These are phyloP conservation scores for Capsella rubella DNA, from an alignment of 441 rosid genomes.

Conservation along the genomic window DNA sequence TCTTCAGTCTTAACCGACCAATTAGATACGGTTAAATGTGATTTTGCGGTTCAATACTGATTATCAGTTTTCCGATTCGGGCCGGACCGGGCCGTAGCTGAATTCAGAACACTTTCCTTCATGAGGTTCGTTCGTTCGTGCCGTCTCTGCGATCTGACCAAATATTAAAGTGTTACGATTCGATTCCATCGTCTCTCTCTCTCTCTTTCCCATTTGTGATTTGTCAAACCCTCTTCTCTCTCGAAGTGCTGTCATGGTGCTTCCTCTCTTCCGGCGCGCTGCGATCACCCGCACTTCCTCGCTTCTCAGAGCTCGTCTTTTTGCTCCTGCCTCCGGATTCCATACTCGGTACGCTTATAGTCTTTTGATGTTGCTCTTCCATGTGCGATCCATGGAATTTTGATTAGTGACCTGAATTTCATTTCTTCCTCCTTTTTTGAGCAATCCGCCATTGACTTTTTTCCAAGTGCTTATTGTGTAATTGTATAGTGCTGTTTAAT, in stretches of 20 bases:
- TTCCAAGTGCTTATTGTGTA: slow-evolving; percentile 11
- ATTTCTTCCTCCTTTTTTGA: neutral
- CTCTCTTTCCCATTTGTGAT: slow-evolving; percentile 28
- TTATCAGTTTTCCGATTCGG: neutral
- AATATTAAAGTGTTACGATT: neutral
- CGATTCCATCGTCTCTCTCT: slow-evolving; percentile 26
- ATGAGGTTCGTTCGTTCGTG: slow-evolving; percentile 15
- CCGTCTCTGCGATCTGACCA: slow-evolving; percentile 43
- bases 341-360: slow-evolving; percentile 56
- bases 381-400: slow-evolving; percentile 19
- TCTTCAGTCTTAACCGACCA: neutral
- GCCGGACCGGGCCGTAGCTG: slow-evolving; percentile 26
- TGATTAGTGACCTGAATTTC: slow-evolving; percentile 15
- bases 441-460: slow-evolving; percentile 41
- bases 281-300: slow-evolving; percentile 66
- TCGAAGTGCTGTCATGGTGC: slow-evolving; percentile 60
- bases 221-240: slow-evolving; percentile 19
- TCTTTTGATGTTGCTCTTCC: slow-evolving; percentile 6
- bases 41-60: slow-evolving; percentile 12
- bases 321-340: slow-evolving; percentile 58
- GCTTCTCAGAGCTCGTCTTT: slow-evolving; percentile 69
- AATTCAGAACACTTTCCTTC: slow-evolving; percentile 9
- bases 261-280: slow-evolving; percentile 81
- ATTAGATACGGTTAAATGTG: neutral
- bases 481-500: slow-evolving; percentile 12